A percentile compares a stretch with the other conserved stretches of the same genome.
Evolutionary conservation across 2,329 filamentous ascomycete genomes (phyloP).

Genomic region (Dactylellina haptotyla): DNA sequence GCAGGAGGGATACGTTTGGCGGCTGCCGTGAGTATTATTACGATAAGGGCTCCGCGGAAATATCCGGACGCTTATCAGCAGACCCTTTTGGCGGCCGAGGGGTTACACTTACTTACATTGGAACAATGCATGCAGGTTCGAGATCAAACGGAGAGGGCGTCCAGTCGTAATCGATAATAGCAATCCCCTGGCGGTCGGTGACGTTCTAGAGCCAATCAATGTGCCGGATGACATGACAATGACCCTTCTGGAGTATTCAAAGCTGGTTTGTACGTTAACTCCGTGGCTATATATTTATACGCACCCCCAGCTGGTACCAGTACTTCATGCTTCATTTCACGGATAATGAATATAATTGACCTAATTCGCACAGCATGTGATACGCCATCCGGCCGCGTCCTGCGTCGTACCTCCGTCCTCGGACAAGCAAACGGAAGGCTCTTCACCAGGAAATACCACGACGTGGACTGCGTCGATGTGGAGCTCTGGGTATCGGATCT

Average conservation of each 20-base stretch:
- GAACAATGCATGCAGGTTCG: slow-evolving; percentile 20
- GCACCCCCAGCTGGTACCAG: too few relatives aligned
- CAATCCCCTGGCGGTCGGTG: slow-evolving; percentile 11
- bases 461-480: slow-evolving; percentile 21
- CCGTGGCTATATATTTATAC: background rate
- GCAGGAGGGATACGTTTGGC: slow-evolving; percentile 18
- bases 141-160: slow-evolving; percentile 4
- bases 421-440: background rate
- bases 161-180: background rate
- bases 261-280: slow-evolving; percentile 23
- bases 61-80: too few relatives aligned
- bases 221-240: slow-evolving; percentile 1
- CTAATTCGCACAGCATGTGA: slow-evolving; percentile 15
- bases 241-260: slow-evolving; percentile 15
- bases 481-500: slow-evolving; percentile 13
- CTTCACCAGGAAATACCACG: slow-evolving; percentile 11
- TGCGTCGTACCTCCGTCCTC: slow-evolving; percentile 14
- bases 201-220: slow-evolving; percentile 10
- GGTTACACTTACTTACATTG: too few relatives aligned
- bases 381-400: slow-evolving; percentile 19
- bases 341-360: too few relatives aligned
- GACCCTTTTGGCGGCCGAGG: too few relatives aligned
- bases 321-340: too few relatives aligned
- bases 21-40: slow-evolving; percentile 19
- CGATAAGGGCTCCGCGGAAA: background rate